phyloP scores from a whole-genome alignment of 192 early-diverging fungal genomes.

The Coemansia sp. region DNA sequence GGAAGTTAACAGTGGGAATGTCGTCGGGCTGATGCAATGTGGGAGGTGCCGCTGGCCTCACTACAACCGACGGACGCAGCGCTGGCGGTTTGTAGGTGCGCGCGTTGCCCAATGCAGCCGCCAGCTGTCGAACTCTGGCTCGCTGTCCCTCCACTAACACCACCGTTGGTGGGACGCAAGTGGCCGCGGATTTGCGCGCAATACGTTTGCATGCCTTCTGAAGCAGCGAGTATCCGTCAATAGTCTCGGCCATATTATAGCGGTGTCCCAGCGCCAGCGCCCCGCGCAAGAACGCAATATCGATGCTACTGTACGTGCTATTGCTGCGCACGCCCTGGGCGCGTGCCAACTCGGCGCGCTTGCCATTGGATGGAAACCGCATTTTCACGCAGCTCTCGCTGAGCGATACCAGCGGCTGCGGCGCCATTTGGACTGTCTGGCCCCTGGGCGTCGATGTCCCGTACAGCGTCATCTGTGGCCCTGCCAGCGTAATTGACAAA shows the following conservation, averaged over 20 bases:
- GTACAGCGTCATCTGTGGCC: slow-evolving; percentile 43
- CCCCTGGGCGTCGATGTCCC: slow-evolving; percentile 39
- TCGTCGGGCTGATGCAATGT: slow-evolving; percentile 39
- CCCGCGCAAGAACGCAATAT: slow-evolving; percentile 44
- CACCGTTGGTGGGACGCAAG: slow-evolving; percentile 31
- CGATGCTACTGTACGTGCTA: slow-evolving; percentile 38
- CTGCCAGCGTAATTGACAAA: slow-evolving; percentile 19
- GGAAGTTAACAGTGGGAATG: slow-evolving; percentile 47
- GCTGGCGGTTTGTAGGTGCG: slow-evolving; percentile 40
- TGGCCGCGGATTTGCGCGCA: slow-evolving; percentile 36
- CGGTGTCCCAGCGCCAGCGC: slow-evolving; percentile 44
- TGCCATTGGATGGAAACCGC: slow-evolving; percentile 30
- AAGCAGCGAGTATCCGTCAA: slow-evolving; percentile 48
- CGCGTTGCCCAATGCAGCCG: slow-evolving; percentile 33
- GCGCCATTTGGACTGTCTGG: slow-evolving; percentile 10
- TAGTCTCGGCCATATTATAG: slow-evolving; percentile 54
- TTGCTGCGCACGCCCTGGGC: slow-evolving; percentile 47
- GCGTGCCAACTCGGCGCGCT: slow-evolving; percentile 28
- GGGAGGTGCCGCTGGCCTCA: slow-evolving; percentile 25
- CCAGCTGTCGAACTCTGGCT: slow-evolving; percentile 26
- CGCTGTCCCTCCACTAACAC: slow-evolving; percentile 14
- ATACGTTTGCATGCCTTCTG: slow-evolving; percentile 55
- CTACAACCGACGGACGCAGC: slow-evolving; percentile 30
- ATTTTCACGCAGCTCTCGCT: slow-evolving; percentile 26
- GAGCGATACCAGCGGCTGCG: slow-evolving; percentile 43